Evolutionary conservation across 768 basidiomycete species (phyloP).

Genomic region (Phanerochaete sordida): DNA sequence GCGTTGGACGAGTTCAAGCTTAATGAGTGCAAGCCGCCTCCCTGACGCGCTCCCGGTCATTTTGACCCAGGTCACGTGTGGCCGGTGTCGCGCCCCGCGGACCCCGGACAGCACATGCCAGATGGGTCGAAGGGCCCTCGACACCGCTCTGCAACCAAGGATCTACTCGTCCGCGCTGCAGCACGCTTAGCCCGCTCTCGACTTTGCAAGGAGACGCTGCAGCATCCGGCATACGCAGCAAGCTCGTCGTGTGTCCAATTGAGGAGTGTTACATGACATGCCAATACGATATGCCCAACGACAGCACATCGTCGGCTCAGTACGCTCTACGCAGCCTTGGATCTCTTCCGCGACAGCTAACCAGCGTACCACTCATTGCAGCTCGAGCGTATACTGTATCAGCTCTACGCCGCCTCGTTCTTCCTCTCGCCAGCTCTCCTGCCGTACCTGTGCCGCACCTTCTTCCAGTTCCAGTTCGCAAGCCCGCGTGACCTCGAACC

Average conservation of each 20-base stretch:
- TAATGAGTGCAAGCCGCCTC: neutral
- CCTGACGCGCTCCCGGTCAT: neutral
- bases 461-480: constrained; percentile 62
- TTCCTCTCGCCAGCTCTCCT: constrained; percentile 68
- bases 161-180: neutral
- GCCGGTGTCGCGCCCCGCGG: neutral
- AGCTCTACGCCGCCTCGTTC: constrained; percentile 73
- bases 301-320: constrained; percentile 28
- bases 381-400: constrained; percentile 71
- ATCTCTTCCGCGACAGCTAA: neutral
- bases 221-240: neutral
- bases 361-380: constrained; percentile 22
- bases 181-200: neutral
- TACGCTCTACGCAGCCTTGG: constrained; percentile 8
- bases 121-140: neutral
- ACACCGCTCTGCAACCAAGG: neutral
- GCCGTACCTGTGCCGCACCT: constrained; percentile 49
- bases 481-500: constrained; percentile 66
- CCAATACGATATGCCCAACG: constrained; percentile 29
- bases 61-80: neutral
- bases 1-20: neutral
- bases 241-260: neutral
- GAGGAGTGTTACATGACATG: constrained; percentile 23
- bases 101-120: neutral
- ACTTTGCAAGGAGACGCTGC: neutral